Percentiles rank a stretch among this genome's conserved stretches.
Evolutionary conservation across 202 grass and related monocot species (phyloP).

Genomic region (Alloteropsis angusta): DNA sequence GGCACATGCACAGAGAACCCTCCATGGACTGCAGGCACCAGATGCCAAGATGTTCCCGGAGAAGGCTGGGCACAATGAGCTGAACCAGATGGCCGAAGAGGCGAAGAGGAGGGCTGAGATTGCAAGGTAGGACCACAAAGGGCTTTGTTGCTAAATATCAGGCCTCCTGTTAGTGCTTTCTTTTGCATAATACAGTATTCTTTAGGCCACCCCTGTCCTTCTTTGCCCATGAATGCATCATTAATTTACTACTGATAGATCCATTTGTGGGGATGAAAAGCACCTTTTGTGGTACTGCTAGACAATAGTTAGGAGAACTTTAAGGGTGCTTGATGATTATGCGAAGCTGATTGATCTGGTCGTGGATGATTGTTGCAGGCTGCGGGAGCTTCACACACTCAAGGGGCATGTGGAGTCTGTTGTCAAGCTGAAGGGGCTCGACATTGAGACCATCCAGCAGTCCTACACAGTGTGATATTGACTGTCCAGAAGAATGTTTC

Average conservation of each 20-base stretch:
- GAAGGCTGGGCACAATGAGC: slow-evolving; percentile 38
- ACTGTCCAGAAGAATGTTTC: background rate
- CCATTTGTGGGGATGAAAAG: background rate
- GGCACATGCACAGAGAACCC: slow-evolving; percentile 60
- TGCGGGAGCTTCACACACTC: slow-evolving; percentile 76
- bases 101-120: slow-evolving; percentile 57
- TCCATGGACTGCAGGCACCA: slow-evolving; percentile 54
- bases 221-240: background rate
- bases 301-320: background rate
- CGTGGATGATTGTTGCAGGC: slow-evolving; percentile 30
- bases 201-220: background rate
- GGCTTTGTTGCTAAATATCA: background rate
- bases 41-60: slow-evolving; percentile 47
- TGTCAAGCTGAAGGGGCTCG: slow-evolving; percentile 68
- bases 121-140: slow-evolving; percentile 34
- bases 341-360: background rate
- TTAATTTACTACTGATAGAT: background rate
- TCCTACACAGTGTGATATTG: slow-evolving; percentile 54
- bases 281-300: background rate
- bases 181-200: background rate
- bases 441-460: slow-evolving; percentile 62
- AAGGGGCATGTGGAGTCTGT: slow-evolving; percentile 76
- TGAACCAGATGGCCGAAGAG: slow-evolving; percentile 57
- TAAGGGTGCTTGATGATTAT: background rate
- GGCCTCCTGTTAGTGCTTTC: background rate